Evolutionary conservation across 2,329 filamentous ascomycete genomes (phyloP).

Genomic region (Cordyceps farinosa): DNA sequence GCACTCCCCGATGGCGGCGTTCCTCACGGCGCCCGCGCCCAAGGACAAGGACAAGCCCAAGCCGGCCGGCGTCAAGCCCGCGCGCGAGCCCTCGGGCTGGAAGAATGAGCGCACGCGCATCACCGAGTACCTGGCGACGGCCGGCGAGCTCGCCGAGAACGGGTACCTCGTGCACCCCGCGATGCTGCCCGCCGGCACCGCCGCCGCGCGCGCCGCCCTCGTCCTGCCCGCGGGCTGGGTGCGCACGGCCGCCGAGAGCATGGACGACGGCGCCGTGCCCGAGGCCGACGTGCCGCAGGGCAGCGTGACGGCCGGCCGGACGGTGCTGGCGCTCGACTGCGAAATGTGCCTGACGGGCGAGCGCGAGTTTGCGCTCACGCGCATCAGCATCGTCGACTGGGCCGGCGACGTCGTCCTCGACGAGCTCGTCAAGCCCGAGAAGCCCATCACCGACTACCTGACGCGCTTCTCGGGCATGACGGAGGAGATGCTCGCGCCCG

Average conservation of each 20-base stretch:
- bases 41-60: constrained; percentile 56
- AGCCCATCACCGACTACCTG: constrained; percentile 88
- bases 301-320: constrained; percentile 77
- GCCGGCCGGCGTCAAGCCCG: constrained; percentile 50
- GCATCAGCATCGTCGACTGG: constrained; percentile 86
- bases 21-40: constrained; percentile 71
- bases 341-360: constrained; percentile 94
- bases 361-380: constrained; percentile 76
- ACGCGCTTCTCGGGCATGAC: constrained; percentile 94
- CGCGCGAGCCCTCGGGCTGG: constrained; percentile 62
- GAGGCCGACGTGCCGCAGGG: constrained; percentile 72
- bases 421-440: constrained; percentile 84
- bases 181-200: constrained; percentile 57
- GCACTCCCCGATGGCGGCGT: constrained; percentile 81
- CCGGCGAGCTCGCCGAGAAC: constrained; percentile 74
- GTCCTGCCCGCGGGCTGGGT: constrained; percentile 72
- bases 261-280: constrained; percentile 65
- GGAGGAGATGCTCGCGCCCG: constrained; percentile 71
- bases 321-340: constrained; percentile 82
- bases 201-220: constrained; percentile 44
- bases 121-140: constrained; percentile 69
- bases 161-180: constrained; percentile 83
- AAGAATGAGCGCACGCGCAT: constrained; percentile 76
- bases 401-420: constrained; percentile 78
- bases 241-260: constrained; percentile 64